Evolutionary conservation across 169 alveolate species (phyloP).

Genomic region (Plasmodium vivax): DNA sequence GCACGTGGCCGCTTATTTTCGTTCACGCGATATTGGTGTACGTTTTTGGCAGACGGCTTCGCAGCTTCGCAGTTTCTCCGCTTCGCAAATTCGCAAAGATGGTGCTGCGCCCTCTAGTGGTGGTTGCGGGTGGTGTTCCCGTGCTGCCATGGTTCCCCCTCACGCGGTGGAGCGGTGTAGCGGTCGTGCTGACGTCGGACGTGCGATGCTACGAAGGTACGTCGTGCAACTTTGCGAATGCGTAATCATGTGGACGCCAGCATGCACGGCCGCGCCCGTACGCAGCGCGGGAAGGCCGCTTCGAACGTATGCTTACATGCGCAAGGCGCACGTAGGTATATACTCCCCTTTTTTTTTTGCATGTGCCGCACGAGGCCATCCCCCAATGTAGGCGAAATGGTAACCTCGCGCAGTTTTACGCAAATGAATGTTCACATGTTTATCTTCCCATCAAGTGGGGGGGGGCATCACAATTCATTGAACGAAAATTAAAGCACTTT

Average conservation of each 20-base stretch:
- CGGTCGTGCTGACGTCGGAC: neutral
- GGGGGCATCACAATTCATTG: neutral
- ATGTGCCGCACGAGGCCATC: neutral
- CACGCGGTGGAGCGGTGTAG: neutral
- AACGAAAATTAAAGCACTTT: neutral
- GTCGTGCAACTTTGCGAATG: neutral
- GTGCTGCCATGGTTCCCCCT: neutral
- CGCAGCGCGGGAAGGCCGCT: neutral
- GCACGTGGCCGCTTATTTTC: neutral
- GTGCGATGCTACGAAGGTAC: too few species aligned
- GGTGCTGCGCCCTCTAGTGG: neutral
- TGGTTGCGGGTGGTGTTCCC: neutral
- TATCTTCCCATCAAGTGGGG: neutral
- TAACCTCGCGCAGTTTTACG: neutral
- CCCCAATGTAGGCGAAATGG: neutral
- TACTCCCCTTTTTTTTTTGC: neutral
- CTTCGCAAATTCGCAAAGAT: neutral
- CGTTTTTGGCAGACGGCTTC: neutral
- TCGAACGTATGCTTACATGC: neutral
- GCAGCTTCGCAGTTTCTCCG: too few species aligned
- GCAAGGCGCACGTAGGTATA: neutral
- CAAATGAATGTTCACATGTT: neutral
- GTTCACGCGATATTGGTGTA: neutral
- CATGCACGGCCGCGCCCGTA: neutral
- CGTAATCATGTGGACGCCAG: neutral